Evolutionary conservation across 441 rosid species (phyloP).

Genomic region (Adansonia gregorii): DNA sequence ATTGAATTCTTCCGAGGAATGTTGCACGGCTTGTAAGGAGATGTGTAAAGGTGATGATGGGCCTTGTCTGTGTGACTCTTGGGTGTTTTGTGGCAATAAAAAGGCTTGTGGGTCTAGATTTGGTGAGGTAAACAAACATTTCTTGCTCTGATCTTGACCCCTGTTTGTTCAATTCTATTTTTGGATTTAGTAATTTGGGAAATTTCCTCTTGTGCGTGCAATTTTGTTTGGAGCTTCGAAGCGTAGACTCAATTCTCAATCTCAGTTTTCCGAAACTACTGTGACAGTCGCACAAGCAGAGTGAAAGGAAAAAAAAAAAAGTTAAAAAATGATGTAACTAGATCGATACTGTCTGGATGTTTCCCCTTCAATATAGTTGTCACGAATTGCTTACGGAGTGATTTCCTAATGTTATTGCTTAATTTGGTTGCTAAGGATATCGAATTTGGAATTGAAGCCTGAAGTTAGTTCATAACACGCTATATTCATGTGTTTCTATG

Average conservation of each 20-base stretch:
- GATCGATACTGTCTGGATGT: not conserved
- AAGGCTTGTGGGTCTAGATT: slow-evolving; percentile 45
- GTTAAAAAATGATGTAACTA: not conserved
- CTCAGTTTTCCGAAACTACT: not conserved
- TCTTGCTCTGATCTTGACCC: not conserved
- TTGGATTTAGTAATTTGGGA: not conserved
- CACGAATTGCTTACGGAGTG: not conserved
- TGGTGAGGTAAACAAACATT: slow-evolving; percentile 41
- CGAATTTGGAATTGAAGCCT: not conserved
- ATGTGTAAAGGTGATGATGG: slow-evolving; percentile 41
- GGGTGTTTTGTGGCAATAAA: slow-evolving; percentile 47
- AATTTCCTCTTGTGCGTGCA: slow-evolving; percentile 23
- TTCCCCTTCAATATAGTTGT: not conserved
- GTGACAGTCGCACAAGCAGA: not conserved
- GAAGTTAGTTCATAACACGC: not conserved
- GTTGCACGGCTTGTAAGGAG: slow-evolving; percentile 47
- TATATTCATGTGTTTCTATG: not conserved
- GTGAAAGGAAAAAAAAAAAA: not conserved
- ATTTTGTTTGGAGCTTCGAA: slow-evolving; percentile 77
- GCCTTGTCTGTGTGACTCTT: slow-evolving; percentile 46
- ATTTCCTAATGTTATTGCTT: not conserved
- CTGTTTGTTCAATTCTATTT: not conserved
- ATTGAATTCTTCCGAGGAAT: slow-evolving; percentile 38
- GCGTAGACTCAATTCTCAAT: not conserved
- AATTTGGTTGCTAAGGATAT: slow-evolving; percentile 1